Percentiles rank a stretch among this genome's conserved stretches.
Conservation (phyloP, 306 rosid species). For the Ammopiptanthus mongolicus region DNA sequence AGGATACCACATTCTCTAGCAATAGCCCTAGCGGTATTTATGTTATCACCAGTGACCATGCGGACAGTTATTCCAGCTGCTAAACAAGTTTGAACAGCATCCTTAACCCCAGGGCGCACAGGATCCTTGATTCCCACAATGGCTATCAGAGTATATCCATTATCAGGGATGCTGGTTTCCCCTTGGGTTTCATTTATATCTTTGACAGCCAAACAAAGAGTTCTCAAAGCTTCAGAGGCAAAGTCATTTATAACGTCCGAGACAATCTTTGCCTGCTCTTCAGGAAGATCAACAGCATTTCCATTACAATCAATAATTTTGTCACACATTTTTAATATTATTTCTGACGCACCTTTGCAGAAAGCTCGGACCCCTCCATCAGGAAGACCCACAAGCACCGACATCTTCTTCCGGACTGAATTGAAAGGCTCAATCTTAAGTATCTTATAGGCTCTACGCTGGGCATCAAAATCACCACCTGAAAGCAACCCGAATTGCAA, state of each 20-base stretch:
- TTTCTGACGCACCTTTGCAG: conserved; percentile 97
- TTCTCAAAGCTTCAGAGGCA: conserved; percentile 82
- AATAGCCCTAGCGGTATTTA: conserved; percentile 79
- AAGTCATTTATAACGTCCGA: conserved; percentile 56
- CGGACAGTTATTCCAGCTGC: conserved; percentile 87
- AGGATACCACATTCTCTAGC: conserved; percentile 94
- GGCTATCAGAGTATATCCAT: conserved; percentile 66
- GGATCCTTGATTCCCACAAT: conserved; percentile 95
- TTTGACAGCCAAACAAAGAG: conserved; percentile 77
- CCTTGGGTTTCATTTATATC: conserved; percentile 39
- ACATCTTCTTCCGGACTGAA: conserved; percentile 87
- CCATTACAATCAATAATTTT: conserved; percentile 59
- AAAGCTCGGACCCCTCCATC: conserved; percentile 49
- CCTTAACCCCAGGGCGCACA: conserved; percentile 78
- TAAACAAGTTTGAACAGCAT: conserved; percentile 79
- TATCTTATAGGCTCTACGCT: conserved; percentile 48
- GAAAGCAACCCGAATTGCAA: conserved; percentile 72
- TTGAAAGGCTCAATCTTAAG: conserved; percentile 81
- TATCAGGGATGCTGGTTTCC: conserved; percentile 42
- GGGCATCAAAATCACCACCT: conserved; percentile 69
- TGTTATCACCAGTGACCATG: conserved; percentile 96
- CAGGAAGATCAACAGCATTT: conserved; percentile 42
- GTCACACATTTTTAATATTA: conserved; percentile 57
- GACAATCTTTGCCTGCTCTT: conserved; percentile 38
- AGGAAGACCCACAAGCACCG: conserved; percentile 69